Conservation (phyloP, 2,329 filamentous ascomycete species). For the Pseudogymnoascus sp. region DNA sequence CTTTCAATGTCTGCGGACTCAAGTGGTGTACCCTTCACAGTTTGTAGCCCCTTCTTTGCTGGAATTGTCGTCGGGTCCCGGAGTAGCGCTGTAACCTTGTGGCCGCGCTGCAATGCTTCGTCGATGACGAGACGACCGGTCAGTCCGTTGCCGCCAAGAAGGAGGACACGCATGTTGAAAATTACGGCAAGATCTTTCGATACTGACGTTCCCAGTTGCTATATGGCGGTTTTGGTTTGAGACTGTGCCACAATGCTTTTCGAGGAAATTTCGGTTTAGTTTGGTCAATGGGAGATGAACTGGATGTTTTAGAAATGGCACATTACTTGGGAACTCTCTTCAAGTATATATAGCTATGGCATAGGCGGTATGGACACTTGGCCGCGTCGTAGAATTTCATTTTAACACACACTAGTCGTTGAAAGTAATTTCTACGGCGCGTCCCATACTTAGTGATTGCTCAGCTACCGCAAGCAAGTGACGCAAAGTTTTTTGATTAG, state of each 20-base stretch:
- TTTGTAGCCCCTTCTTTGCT: conserved; percentile 30
- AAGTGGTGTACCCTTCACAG: conserved; percentile 34
- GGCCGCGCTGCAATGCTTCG: conserved; percentile 28
- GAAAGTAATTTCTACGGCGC: not conserved
- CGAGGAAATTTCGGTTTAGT: not conserved
- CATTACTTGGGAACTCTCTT: not conserved
- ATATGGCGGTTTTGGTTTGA: not conserved
- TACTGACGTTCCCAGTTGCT: not conserved
- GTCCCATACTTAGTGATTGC: not conserved
- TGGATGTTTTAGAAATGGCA: not conserved
- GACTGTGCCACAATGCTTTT: not conserved
- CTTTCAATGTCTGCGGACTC: conserved; percentile 31
- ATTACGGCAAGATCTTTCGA: not conserved
- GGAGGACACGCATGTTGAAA: conserved; percentile 29
- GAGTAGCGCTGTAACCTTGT: conserved; percentile 40
- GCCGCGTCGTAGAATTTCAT: not conserved
- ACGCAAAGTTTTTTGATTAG: not conserved
- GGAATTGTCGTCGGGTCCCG: conserved; percentile 32
- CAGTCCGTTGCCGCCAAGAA: conserved; percentile 39
- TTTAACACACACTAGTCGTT: not conserved
- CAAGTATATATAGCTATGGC: not conserved
- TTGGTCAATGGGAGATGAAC: not conserved
- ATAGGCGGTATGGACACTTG: not conserved
- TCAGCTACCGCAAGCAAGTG: not conserved
- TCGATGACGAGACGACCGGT: conserved; percentile 38